A percentile compares a stretch with the other conserved stretches of the same genome.
These are phyloP conservation scores for Acacia crassicarpa DNA, from an alignment of 306 rosid genomes.

Conservation along the genomic window DNA sequence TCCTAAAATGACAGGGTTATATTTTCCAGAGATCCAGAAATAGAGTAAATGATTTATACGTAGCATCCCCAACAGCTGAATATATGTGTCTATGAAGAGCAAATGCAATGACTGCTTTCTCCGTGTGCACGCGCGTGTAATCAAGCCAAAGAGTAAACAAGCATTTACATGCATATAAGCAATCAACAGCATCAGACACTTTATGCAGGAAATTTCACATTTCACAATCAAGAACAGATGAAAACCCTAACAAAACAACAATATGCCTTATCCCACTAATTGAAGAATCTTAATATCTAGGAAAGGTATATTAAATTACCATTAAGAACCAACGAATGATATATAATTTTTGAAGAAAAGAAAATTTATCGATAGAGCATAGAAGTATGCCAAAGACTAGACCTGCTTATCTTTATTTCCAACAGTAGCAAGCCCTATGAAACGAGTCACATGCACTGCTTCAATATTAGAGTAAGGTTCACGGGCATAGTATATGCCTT, in stretches of 20 bases:
- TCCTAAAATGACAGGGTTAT: not conserved
- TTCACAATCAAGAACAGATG: constrained; percentile 1
- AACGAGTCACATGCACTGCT: constrained; percentile 91
- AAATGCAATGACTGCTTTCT: not conserved
- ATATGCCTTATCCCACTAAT: not conserved
- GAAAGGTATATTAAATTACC: not conserved
- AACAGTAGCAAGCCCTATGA: constrained; percentile 91
- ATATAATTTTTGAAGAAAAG: not conserved
- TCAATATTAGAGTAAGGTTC: constrained; percentile 89
- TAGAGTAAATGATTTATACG: not conserved
- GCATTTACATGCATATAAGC: not conserved
- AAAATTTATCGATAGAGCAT: constrained; percentile 2
- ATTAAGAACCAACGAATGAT: not conserved
- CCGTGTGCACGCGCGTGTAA: too few relatives aligned
- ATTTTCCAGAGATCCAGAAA: not conserved
- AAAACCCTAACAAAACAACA: constrained; percentile 4
- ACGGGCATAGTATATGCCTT: constrained; percentile 79
- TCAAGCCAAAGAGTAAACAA: not conserved
- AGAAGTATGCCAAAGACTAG: constrained; percentile 11
- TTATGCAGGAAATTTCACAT: constrained; percentile 2
- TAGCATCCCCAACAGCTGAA: not conserved
- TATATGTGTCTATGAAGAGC: not conserved
- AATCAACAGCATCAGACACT: not conserved
- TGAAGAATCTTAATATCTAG: not conserved
- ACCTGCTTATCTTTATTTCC: constrained; percentile 98